A percentile compares a stretch with the other conserved stretches of the same genome.
These are phyloP conservation scores for Ceratocystis ficicola DNA, from an alignment of 2,329 filamentous ascomycete species.

Conservation along the genomic window DNA sequence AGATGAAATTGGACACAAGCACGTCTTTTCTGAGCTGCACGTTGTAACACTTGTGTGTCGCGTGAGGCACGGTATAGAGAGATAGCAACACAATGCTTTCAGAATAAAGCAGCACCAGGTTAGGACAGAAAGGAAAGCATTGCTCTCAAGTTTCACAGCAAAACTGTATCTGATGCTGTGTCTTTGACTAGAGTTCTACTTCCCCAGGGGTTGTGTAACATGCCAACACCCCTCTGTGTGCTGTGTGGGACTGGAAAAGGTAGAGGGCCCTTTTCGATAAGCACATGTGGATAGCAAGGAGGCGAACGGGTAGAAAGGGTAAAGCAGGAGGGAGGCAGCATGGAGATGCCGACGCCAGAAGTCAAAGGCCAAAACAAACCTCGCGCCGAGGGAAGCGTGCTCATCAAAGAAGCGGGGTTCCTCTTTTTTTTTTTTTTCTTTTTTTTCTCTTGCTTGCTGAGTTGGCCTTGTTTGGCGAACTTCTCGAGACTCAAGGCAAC, in stretches of 20 bases:
- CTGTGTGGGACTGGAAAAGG: background rate
- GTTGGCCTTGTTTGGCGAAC: background rate
- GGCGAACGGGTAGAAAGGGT: background rate
- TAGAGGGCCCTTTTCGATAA: background rate
- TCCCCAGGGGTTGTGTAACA: slow-evolving; percentile 3
- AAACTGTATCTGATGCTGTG: background rate
- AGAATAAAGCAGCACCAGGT: background rate
- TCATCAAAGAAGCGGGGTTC: background rate
- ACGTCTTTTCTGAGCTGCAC: background rate
- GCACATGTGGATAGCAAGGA: background rate
- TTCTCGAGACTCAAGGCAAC: background rate
- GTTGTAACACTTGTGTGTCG: background rate
- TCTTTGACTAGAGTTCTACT: background rate
- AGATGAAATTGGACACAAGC: background rate
- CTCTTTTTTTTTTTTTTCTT: background rate
- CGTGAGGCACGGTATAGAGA: background rate
- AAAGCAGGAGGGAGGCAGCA: background rate
- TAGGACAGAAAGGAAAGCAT: background rate
- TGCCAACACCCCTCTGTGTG: background rate
- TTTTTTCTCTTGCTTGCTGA: background rate
- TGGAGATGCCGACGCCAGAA: background rate
- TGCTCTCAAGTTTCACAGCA: background rate
- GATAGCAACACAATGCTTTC: background rate
- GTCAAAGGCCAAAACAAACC: background rate
- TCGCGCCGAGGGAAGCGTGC: background rate